Conservation (phyloP, 257 asterid species). For the Datura wrightii region DNA sequence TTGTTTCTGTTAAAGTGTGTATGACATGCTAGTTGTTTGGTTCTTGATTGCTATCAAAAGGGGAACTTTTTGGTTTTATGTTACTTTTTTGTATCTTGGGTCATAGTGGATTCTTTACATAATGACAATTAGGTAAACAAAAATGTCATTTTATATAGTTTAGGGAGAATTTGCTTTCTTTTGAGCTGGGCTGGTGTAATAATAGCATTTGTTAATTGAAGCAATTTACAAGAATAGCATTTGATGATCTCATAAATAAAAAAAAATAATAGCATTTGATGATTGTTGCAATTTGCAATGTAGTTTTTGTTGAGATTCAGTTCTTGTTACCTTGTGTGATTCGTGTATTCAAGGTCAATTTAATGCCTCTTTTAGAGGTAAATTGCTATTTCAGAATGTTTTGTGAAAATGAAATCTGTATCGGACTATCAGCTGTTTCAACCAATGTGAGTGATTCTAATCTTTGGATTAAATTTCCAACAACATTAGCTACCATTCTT, state of each 20-base stretch:
- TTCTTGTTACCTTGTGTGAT: neutral
- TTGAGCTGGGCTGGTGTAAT: neutral
- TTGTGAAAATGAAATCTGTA: neutral
- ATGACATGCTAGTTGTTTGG: too few species aligned
- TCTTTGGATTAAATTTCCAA: constrained; percentile 27
- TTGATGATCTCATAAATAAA: neutral
- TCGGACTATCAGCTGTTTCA: constrained; percentile 22
- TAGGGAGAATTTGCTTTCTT: neutral
- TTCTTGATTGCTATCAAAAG: too few species aligned
- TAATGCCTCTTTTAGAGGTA: neutral
- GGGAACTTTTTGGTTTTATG: too few species aligned
- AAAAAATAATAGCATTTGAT: neutral
- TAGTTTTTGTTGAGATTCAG: constrained; percentile 13
- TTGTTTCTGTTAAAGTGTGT: too few species aligned
- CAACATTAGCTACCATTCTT: neutral
- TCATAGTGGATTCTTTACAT: too few species aligned
- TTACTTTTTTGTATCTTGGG: too few species aligned
- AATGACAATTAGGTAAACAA: too few species aligned
- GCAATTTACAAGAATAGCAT: neutral
- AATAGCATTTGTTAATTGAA: constrained; percentile 6
- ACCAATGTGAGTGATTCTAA: neutral
- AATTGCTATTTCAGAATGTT: neutral
- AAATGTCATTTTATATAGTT: too few species aligned
- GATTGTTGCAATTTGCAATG: neutral
- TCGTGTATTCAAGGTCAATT: neutral